phyloP scores from a whole-genome alignment of 805 yeast genomes.

The Hanseniaspora singularis region DNA sequence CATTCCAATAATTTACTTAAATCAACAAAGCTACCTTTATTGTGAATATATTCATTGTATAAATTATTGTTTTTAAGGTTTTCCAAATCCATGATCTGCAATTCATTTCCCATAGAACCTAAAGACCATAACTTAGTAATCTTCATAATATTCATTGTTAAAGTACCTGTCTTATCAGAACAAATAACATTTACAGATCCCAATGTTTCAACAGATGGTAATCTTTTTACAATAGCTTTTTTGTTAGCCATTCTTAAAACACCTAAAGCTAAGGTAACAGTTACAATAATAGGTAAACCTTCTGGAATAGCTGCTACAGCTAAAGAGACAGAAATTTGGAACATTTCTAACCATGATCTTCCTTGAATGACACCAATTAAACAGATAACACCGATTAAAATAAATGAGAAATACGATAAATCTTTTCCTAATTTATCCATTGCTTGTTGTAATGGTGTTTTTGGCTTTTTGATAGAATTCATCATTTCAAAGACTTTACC shows the following conservation, averaged over 20 bases:
- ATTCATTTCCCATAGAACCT: conserved; percentile 38
- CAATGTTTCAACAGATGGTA: conserved; percentile 89
- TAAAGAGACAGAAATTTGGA: conserved; percentile 88
- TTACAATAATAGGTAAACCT: conserved; percentile 94
- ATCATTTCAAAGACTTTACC: conserved; percentile 94
- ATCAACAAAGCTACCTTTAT: conserved; percentile 33
- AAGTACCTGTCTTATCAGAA: conserved; percentile 82
- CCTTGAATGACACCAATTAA: conserved; percentile 84
- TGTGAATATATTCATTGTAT: conserved; percentile 31
- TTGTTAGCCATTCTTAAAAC: conserved; percentile 92
- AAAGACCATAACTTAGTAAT: conserved; percentile 72
- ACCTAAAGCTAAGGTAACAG: conserved; percentile 92
- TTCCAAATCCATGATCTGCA: conserved; percentile 34
- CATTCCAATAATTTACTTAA: conserved; percentile 45
- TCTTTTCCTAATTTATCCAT: conserved; percentile 95
- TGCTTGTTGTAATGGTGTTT: conserved; percentile 87
- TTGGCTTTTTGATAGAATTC: conserved; percentile 90
- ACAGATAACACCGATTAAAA: conserved; percentile 83
- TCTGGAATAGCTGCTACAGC: conserved; percentile 99
- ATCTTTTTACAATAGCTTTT: conserved; percentile 83
- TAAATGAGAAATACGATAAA: conserved; percentile 70
- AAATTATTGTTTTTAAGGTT: conserved; percentile 32
- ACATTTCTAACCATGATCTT: conserved; percentile 92
- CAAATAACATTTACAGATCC: conserved; percentile 92
- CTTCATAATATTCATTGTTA: conserved; percentile 86